phyloP scores from a whole-genome alignment of 2,329 filamentous ascomycete species.

The Ceratocystis alfenasii region DNA sequence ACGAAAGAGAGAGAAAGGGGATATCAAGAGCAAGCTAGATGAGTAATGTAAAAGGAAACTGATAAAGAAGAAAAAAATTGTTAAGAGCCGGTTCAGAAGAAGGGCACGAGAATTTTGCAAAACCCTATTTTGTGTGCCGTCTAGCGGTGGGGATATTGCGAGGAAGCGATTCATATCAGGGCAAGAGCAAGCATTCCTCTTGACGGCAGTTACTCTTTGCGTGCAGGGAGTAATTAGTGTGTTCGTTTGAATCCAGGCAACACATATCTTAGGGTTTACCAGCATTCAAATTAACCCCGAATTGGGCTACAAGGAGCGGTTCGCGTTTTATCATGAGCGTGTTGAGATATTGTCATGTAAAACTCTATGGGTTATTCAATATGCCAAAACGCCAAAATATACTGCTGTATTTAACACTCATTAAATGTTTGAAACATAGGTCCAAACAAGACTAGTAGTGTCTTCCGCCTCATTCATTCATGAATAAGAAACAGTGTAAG shows the following conservation, averaged over 20 bases:
- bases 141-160: no score
- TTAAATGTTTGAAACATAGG: background rate
- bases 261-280: background rate
- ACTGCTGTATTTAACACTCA: background rate
- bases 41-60: background rate
- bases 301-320: background rate
- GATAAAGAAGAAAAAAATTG: slow-evolving; percentile 2
- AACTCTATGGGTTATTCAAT: background rate
- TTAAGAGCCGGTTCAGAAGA: background rate
- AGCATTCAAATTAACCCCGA: no score
- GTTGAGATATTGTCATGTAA: background rate
- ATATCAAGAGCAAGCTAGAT: background rate
- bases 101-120: background rate
- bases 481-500: background rate
- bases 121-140: background rate
- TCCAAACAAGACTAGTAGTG: background rate
- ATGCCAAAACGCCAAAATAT: background rate
- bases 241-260: background rate
- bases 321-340: background rate
- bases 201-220: no score
- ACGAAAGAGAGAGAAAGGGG: background rate
- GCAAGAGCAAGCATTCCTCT: no score
- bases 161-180: no score
- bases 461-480: background rate
- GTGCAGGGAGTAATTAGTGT: no score